Conservation (phyloP, 2,329 filamentous ascomycete genomes). For the Alternaria panax region DNA sequence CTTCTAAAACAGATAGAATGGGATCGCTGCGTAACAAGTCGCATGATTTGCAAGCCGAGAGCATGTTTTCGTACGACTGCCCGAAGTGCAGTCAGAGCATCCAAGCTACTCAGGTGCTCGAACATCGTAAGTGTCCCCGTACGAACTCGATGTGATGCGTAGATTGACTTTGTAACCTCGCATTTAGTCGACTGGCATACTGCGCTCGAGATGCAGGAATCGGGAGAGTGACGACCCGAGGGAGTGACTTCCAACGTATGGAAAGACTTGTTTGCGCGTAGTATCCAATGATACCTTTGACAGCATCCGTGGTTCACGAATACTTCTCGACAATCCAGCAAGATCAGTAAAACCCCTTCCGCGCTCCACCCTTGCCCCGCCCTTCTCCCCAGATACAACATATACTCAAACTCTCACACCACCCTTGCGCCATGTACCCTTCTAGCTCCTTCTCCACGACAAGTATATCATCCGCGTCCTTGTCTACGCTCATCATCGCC, state of each 20-base stretch:
- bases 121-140: not conserved
- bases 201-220: not conserved
- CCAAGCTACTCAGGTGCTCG: not conserved
- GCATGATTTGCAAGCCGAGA: not conserved
- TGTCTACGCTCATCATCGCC: conserved; percentile 15
- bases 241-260: not conserved
- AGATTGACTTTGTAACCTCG: not conserved
- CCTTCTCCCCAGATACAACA: conserved; percentile 77
- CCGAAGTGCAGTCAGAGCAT: not conserved
- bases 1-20: not conserved
- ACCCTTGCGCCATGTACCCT: conserved; percentile 74
- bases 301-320: not conserved
- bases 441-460: conserved; percentile 42
- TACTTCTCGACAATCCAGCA: not conserved
- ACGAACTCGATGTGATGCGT: not conserved
- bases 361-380: conserved; percentile 33
- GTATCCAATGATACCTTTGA: not conserved
- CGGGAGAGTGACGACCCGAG: not conserved
- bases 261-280: not conserved
- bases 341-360: not conserved
- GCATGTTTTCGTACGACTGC: not conserved
- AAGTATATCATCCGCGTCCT: conserved; percentile 26
- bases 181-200: not conserved
- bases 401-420: conserved; percentile 88
- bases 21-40: not conserved